A percentile compares a stretch with the other conserved stretches of the same genome.
Evolutionary conservation across 441 rosid species (phyloP).

Genomic region (Daphne laureola): DNA sequence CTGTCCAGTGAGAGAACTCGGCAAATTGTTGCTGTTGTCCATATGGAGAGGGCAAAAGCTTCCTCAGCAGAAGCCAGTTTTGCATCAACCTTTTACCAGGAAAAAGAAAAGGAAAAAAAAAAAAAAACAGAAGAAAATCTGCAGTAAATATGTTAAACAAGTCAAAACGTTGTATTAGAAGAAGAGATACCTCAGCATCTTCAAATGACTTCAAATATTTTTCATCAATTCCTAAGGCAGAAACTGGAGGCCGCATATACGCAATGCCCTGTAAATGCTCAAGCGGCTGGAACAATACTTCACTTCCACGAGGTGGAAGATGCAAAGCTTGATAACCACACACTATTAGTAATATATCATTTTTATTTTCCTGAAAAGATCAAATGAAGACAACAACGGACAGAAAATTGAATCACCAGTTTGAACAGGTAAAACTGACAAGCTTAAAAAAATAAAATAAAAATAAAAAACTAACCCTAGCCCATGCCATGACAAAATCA

Average conservation of each 20-base stretch:
- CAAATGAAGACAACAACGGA: conserved; percentile 19
- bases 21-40: conserved; percentile 95
- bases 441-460: conserved; percentile 10
- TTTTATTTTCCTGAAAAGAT: conserved; percentile 63
- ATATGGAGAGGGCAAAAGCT: conserved; percentile 77
- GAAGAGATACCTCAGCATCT: conserved; percentile 54
- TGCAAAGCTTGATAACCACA: conserved; percentile 74
- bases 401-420: neutral
- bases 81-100: conserved; percentile 50
- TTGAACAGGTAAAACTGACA: too few species aligned
- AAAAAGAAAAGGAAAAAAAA: too few species aligned
- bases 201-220: conserved; percentile 35
- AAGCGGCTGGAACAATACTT: conserved; percentile 72
- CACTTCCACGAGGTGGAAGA: conserved; percentile 61
- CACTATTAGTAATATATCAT: conserved; percentile 69
- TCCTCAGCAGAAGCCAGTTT: conserved; percentile 88
- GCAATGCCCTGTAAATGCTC: conserved; percentile 83
- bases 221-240: conserved; percentile 50
- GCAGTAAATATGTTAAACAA: neutral
- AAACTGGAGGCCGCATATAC: conserved; percentile 57
- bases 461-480: conserved; percentile 54
- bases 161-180: neutral
- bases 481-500: conserved; percentile 82
- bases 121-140: conserved; percentile 13
- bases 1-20: conserved; percentile 89